Evolutionary conservation across 345 rosid genomes (phyloP), one percentile per base, ranked within the genome.

Genomic region (Turnera subulata): DNA sequence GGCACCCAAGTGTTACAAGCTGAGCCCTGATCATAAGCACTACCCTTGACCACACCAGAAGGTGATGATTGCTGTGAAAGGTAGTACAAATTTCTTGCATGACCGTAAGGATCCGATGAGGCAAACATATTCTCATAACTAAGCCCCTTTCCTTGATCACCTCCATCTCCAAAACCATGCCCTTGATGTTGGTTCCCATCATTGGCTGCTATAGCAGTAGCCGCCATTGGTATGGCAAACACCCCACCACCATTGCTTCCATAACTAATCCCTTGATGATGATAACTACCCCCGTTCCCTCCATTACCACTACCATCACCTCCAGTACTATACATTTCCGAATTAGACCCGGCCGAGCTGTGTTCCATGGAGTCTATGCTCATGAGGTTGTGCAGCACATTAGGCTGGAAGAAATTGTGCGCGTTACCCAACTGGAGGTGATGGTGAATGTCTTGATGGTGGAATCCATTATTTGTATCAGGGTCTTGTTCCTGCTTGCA

Each of bases 401-500:
- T 67, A 5, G 76, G 73, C 61, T 77, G 84, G 24, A 83, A 72
- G 69, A 83, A 80, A 56, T 78, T 74, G 60, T 80, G 89, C 33
- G 80, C 69, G 49, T 35, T 70, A 22, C 80, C 78, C 21, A 67
- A 13, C 37, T 80, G 83, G 0, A 59, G 61, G 6, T 73, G 75
- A 40, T 77, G 75, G 42, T 52, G 46, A 53, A 65, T n/a, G n/a
- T n/a, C n/a, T n/a, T n/a, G n/a, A n/a, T 77, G 75, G 42, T 52
- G 46, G 50, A 65, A 74, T 32, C 66, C 82, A 49, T 65, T 61
- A 14, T 53, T 10, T 49, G 46, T 62, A 15, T 18, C 74, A 29
- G 68, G 67, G 35, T 78, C 79, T 10, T 73, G 84, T 22, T 82
- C 97, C 57, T 86, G 91, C 73, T 82, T 86, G 78, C 83, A 82